phyloP scores from a whole-genome alignment of 1,284 basidiomycete species.

The Trichosporon inkin region DNA sequence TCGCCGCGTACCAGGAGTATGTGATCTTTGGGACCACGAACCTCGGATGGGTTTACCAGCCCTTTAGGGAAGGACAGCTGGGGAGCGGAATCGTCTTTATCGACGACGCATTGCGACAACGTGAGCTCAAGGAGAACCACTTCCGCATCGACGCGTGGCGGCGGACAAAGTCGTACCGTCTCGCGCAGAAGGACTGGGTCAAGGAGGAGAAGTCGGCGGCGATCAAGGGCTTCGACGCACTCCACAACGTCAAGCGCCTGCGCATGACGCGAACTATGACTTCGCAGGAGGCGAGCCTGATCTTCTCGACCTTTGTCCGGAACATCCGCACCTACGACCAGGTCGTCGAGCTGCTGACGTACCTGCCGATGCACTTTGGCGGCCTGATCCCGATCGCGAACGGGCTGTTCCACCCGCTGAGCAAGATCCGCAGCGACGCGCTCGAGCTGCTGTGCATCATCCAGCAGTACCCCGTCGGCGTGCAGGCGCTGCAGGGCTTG shows the following conservation, averaged over 20 bases:
- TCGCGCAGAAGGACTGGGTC: conserved; percentile 60
- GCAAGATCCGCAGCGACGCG: conserved; percentile 67
- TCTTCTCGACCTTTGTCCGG: conserved; percentile 68
- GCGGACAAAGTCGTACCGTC: conserved; percentile 62
- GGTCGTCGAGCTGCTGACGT: conserved; percentile 80
- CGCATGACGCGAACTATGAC: conserved; percentile 61
- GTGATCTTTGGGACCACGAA: conserved; percentile 61
- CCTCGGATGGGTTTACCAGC: conserved; percentile 58
- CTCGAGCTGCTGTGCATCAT: conserved; percentile 79
- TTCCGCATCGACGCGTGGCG: conserved; percentile 77
- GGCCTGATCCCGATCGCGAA: conserved; percentile 81
- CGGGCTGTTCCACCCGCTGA: conserved; percentile 80
- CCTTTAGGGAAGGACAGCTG: conserved; percentile 50
- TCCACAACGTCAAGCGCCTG: conserved; percentile 68
- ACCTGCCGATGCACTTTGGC: conserved; percentile 70
- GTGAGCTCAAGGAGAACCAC: conserved; percentile 65
- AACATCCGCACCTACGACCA: conserved; percentile 74
- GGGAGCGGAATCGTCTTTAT: conserved; percentile 67
- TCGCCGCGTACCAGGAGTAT: conserved; percentile 75
- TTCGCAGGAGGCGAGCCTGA: conserved; percentile 65
- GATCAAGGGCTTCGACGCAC: conserved; percentile 64
- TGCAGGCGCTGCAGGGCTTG: conserved; percentile 72
- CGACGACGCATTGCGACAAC: conserved; percentile 59
- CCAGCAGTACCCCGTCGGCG: conserved; percentile 71
- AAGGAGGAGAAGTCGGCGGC: conserved; percentile 52